Evolutionary conservation across 148 eudicot species (phyloP), one percentile per base, ranked within the genome.

Genomic region (Rhododendron henanense): DNA sequence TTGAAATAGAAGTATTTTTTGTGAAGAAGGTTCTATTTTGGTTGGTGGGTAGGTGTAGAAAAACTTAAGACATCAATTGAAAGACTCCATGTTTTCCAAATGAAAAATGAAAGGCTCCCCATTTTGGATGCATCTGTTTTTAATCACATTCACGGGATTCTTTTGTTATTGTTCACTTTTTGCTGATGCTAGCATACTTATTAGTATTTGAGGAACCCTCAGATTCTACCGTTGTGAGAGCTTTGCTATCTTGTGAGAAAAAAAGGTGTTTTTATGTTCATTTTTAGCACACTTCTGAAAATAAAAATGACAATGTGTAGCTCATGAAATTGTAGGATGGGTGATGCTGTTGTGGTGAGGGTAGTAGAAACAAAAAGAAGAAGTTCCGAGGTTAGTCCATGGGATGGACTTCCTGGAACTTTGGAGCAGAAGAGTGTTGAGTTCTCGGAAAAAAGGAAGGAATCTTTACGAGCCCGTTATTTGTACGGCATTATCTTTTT

Each of bases 401-500:
- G 79, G 83, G 90, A 85, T 87, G 91, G 90, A 84, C 63, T 85
- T 63, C 82, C 90, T 6, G 87, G 65, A 37, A 39, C 55, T 79
- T 77, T 87, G 50, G 89, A 81, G 59, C 85, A 84, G 57, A 93
- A 90, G 81, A 87, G 83, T 41, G 15, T 79, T 3, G 91, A 93
- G 59, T 88, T 88, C 83, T 88, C 84, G 4, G 83, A 82, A 5
- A 87, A 88, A 71, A 94, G 76, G 88, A 90, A 88, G 44, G 90
- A 87, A 87, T 92, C 99, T 55, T 78, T 94, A 81, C 91, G 93
- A 89, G 96, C 94, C 39, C 95, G 99, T 6, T 96, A 89, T 86
- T 92, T 85, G 82, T 96, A 95, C 86, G 96, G 99, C 59, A 87
- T 90, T 76, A 87, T 96, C 65, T 96, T 96, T 89, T 87, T 94